Percentiles rank a stretch among this genome's conserved stretches.
phyloP scores from a whole-genome alignment of 2,329 filamentous ascomycete species.

The Phyllosticta ampelicida region DNA sequence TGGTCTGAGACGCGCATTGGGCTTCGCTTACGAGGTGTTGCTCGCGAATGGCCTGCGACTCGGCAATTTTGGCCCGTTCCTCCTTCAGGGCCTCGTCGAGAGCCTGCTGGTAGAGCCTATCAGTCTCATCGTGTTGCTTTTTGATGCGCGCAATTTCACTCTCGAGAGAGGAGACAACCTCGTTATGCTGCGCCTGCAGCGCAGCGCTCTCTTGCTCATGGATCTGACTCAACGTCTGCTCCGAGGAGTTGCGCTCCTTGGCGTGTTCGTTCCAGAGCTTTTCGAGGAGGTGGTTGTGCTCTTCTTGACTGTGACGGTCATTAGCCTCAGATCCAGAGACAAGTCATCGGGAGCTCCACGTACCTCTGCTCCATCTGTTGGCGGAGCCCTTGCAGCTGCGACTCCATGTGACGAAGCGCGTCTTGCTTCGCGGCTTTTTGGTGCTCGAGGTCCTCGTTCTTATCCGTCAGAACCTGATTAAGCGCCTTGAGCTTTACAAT shows the following conservation, averaged over 20 bases:
- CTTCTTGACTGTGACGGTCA: background rate
- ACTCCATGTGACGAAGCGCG: background rate
- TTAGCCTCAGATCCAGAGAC: background rate
- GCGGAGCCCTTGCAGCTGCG: background rate
- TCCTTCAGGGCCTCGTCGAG: slow-evolving; percentile 8
- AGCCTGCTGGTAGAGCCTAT: slow-evolving; percentile 8
- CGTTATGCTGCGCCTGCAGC: background rate
- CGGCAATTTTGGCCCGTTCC: slow-evolving; percentile 4
- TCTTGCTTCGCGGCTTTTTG: background rate
- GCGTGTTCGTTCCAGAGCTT: slow-evolving; percentile 8
- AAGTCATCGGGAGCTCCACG: background rate
- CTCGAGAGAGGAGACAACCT: slow-evolving; percentile 2
- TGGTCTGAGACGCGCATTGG: slow-evolving; percentile 1
- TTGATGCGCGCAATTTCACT: slow-evolving; percentile 7
- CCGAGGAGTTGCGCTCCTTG: slow-evolving; percentile 7
- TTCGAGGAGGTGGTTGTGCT: slow-evolving; percentile 7
- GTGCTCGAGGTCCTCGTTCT: slow-evolving; percentile 8
- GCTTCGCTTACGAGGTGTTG: slow-evolving; percentile 2
- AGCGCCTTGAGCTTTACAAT: slow-evolving; percentile 9
- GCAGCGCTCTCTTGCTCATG: slow-evolving; percentile 5
- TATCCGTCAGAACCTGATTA: slow-evolving; percentile 8
- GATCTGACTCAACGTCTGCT: slow-evolving; percentile 7
- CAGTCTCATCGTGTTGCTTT: slow-evolving; percentile 8
- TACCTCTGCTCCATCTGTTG: slow-evolving; percentile 5
- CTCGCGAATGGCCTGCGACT: slow-evolving; percentile 1